Evolutionary conservation across 352 stramenopile genomes (phyloP).

Genomic region (Phytopythium oedochilum): DNA sequence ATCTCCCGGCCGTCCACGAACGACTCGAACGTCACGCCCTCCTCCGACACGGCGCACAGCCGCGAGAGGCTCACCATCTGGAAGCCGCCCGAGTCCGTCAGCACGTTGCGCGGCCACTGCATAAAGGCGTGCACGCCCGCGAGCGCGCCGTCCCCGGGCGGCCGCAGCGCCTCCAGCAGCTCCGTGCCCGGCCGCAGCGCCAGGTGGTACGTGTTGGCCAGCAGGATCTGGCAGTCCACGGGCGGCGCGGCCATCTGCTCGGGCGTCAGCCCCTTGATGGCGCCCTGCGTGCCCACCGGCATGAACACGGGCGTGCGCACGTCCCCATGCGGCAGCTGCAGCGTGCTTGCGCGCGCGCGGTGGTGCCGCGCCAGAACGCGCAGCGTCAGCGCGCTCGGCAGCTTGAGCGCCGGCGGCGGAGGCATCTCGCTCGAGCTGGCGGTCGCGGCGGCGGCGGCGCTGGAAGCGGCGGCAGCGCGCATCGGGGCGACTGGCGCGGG

Average conservation of each 20-base stretch:
- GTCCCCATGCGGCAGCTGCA: conserved; percentile 80
- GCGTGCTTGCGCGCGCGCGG: conserved; percentile 62
- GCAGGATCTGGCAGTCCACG: conserved; percentile 89
- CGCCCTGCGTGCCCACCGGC: conserved; percentile 96
- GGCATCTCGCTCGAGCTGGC: background rate
- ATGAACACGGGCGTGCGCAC: conserved; percentile 95
- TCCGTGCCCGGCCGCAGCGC: conserved; percentile 91
- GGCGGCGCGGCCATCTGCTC: conserved; percentile 64
- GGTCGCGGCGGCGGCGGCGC: too few relatives aligned
- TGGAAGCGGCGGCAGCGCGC: too few relatives aligned
- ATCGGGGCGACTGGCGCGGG: too few relatives aligned
- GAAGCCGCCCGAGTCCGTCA: conserved; percentile 98
- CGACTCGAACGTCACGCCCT: conserved; percentile 73
- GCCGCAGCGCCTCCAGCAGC: conserved; percentile 65
- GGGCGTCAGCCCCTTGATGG: conserved; percentile 92
- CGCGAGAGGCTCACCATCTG: conserved; percentile 97
- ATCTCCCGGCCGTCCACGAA: conserved; percentile 90
- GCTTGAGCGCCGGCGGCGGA: conserved; percentile 16
- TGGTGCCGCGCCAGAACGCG: conserved; percentile 39
- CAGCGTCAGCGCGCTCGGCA: conserved; percentile 46
- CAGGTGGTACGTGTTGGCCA: conserved; percentile 98
- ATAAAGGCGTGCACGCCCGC: conserved; percentile 96
- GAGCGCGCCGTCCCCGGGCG: conserved; percentile 78
- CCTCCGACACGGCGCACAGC: conserved; percentile 91
- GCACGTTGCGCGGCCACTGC: conserved; percentile 90